Evolutionary conservation across 208 protist species (phyloP).

Genomic region (Crithidia brevicula): DNA sequence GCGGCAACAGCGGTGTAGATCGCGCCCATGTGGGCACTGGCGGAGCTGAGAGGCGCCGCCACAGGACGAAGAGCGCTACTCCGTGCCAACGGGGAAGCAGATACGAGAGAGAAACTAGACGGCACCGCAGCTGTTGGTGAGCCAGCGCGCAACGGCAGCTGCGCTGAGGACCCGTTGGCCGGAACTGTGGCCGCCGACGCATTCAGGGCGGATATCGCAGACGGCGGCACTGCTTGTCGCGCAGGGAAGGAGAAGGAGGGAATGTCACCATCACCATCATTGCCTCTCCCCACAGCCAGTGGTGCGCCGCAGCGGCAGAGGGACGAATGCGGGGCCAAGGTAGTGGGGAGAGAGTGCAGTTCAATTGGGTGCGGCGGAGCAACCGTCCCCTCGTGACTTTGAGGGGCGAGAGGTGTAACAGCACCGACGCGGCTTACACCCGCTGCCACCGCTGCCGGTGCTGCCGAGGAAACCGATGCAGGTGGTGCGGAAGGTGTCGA

Average conservation of each 20-base stretch:
- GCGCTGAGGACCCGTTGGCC: too few relatives aligned
- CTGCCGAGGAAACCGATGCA: not conserved
- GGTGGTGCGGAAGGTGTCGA: not conserved
- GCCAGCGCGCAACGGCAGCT: not conserved
- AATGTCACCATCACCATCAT: too few relatives aligned
- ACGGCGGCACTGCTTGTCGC: not conserved
- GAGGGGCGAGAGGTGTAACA: not conserved
- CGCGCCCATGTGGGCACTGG: slow-evolving; percentile 45
- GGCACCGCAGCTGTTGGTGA: not conserved
- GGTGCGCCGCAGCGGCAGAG: not conserved
- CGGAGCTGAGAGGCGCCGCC: slow-evolving; percentile 37
- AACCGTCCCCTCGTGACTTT: not conserved
- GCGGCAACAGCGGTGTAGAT: slow-evolving; percentile 47
- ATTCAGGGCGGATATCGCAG: too few relatives aligned
- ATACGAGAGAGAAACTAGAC: not conserved
- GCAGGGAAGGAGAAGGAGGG: not conserved
- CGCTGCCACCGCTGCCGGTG: not conserved
- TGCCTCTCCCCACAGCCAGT: too few relatives aligned
- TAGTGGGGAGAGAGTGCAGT: not conserved
- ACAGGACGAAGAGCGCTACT: slow-evolving; percentile 35
- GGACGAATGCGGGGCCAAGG: slow-evolving; percentile 5
- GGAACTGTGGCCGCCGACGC: too few relatives aligned
- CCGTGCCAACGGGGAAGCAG: not conserved
- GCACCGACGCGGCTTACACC: not conserved
- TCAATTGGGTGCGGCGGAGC: slow-evolving; percentile 1